Percentiles rank a stretch among this genome's conserved stretches.
These are phyloP conservation scores for Pichia terricola DNA, from an alignment of 1,139 yeast genomes.

Conservation along the genomic window DNA sequence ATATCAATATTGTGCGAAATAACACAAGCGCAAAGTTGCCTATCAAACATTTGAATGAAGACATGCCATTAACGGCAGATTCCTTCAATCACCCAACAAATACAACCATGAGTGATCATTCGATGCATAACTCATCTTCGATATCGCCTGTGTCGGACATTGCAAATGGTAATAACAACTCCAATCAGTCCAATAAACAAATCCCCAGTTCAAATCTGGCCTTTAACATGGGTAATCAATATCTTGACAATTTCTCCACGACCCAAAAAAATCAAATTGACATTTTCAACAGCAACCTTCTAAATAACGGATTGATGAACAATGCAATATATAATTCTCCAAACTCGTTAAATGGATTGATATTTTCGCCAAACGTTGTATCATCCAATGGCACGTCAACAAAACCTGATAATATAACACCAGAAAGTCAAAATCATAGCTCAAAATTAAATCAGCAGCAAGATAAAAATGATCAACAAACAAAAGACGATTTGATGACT, in stretches of 20 bases:
- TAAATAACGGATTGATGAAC: too few species aligned
- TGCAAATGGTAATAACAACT: not conserved
- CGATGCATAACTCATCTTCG: too few species aligned
- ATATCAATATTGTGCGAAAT: conserved; percentile 28
- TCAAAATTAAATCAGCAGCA: too few species aligned
- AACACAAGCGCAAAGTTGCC: conserved; percentile 27
- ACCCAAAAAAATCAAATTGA: not conserved
- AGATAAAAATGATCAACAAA: not conserved
- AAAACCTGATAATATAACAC: conserved; percentile 5
- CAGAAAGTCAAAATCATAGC: conserved; percentile 7
- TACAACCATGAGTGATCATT: too few species aligned
- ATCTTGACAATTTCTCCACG: not conserved
- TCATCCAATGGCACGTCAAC: not conserved
- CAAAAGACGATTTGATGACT: too few species aligned
- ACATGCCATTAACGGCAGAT: too few species aligned
- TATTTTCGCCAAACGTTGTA: conserved; percentile 7
- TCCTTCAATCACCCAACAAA: too few species aligned
- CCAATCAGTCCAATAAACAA: not conserved
- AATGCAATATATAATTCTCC: conserved; percentile 4
- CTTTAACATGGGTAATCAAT: conserved; percentile 1
- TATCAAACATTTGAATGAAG: conserved; percentile 1
- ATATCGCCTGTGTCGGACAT: conserved; percentile 10
- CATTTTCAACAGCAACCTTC: not conserved
- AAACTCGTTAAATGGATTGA: conserved; percentile 7
- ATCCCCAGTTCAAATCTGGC: too few species aligned